Base-by-base conservation (phyloP, 1,139 yeast genomes). In the Diutina catenulata region DNA sequence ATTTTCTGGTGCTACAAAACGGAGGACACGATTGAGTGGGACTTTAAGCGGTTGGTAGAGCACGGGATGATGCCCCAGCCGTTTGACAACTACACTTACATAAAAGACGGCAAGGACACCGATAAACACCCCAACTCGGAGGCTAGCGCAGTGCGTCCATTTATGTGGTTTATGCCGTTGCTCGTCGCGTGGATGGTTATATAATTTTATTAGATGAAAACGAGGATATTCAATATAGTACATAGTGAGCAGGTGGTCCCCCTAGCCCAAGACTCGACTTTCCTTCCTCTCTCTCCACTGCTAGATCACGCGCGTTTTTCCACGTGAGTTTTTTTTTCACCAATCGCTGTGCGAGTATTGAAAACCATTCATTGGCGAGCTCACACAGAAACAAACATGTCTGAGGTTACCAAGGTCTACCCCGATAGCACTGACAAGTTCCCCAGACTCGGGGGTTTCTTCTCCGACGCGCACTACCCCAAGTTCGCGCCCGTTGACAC, bases 1-100 rank as follows among this genome's bases (percentile, higher is more conserved):
- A 72, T 74, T 25, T 76, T 76, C 49, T 77, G 83, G 84, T 73
- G 76, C 51, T 76, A 71, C 65, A 76, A 76, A 54, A 76, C 82
- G 3, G 83, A 77, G 49, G 58, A 57, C 38, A 62, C 76, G 5
- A 61, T 71, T 26, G 82, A 76, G 53, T 76, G 83, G 83, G 82
- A 76, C 50, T 74, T 74, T 53, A 50, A 60, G 45, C 57, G 68
- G 43, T 62, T 79, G 44, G 67, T 70, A 9, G 55, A 62, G 15
- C 53, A 66, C 26, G 67, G 59, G 3, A 53, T 79, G 40, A 71
- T 79, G 56, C 87, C 87, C 1, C 73, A 66, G 42, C 86, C 86
- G 3, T 64, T 79, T 37, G 46, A 55, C 40, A 60, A 64, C 42
- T 62, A 71, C 47, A 55, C 56, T 38, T 71, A 62, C 43, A 62